phyloP scores from a whole-genome alignment of 371 early-diverging fungal species.

The Saksenaea vasiformis region DNA sequence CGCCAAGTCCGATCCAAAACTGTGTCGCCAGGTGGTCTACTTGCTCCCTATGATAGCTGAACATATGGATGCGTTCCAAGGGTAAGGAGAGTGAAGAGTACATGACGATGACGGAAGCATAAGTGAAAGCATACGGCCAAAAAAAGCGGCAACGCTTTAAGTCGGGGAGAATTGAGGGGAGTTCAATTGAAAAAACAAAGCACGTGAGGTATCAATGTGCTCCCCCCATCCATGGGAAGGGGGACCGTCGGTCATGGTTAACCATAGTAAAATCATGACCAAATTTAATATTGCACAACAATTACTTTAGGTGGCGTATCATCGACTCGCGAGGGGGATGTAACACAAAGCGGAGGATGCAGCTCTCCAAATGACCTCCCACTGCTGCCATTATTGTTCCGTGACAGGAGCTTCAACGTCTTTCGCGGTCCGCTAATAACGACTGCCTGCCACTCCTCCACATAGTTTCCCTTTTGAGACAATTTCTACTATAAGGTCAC shows the following conservation, averaged over 20 bases:
- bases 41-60: neutral
- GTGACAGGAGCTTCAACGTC: neutral
- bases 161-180: slow-evolving; percentile 4
- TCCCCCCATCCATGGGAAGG: neutral
- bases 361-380: no score
- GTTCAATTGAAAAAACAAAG: neutral
- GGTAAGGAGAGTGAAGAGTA: neutral
- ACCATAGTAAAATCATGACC: neutral
- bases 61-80: neutral
- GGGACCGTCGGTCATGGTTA: neutral
- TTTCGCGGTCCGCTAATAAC: no score
- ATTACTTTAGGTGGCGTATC: neutral
- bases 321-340: neutral
- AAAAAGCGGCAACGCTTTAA: slow-evolving; percentile 1
- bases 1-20: slow-evolving; percentile 46
- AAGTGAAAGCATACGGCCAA: neutral
- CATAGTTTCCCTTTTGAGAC: no score
- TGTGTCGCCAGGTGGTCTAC: slow-evolving; percentile 7
- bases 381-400: neutral
- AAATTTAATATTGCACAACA: neutral
- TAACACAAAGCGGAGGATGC: neutral
- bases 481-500: no score
- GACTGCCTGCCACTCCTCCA: no score
- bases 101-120: slow-evolving; percentile 5
- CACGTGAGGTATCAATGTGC: slow-evolving; percentile 1